Conservation (phyloP, 148 eudicot species). For the Nepenthes gracilis region DNA sequence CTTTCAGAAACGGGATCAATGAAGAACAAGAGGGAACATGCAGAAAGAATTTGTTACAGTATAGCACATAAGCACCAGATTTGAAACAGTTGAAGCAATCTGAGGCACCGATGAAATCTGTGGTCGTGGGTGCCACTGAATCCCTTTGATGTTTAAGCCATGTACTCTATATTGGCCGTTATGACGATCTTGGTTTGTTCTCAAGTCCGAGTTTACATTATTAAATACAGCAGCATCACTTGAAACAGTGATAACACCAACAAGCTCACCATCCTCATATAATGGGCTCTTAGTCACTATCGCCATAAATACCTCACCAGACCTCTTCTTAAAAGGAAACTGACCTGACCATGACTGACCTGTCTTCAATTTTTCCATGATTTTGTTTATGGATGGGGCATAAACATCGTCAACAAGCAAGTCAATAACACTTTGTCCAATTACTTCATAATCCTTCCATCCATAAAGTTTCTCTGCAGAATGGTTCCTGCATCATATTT, state of each 20-base stretch:
- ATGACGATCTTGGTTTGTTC: slow-evolving; percentile 15
- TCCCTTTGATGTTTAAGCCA: slow-evolving; percentile 28
- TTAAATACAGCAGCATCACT: slow-evolving; percentile 70
- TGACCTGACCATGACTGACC: slow-evolving; percentile 84
- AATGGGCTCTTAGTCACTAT: slow-evolving; percentile 62
- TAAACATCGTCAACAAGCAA: slow-evolving; percentile 43
- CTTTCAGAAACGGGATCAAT: slow-evolving; percentile 12
- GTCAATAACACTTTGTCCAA: slow-evolving; percentile 39
- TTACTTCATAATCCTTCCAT: slow-evolving; percentile 55
- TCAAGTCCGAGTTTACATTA: slow-evolving; percentile 17
- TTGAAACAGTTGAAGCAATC: slow-evolving; percentile 60
- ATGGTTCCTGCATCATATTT: slow-evolving; percentile 39
- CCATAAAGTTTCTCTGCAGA: slow-evolving; percentile 82
- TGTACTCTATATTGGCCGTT: slow-evolving; percentile 20
- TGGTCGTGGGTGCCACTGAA: slow-evolving; percentile 53
- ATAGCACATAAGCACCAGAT: slow-evolving; percentile 55
- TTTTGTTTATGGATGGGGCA: slow-evolving; percentile 22
- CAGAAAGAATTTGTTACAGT: slow-evolving; percentile 6
- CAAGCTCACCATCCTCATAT: slow-evolving; percentile 71
- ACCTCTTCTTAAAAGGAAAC: slow-evolving; percentile 61
- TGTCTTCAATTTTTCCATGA: slow-evolving; percentile 31
- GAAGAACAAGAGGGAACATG: slow-evolving; percentile 2
- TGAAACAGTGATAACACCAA: slow-evolving; percentile 76
- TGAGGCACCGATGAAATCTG: slow-evolving; percentile 49
- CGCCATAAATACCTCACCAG: slow-evolving; percentile 62